Conservation (phyloP, 2,329 filamentous ascomycete genomes). For the Xylaria sp. region DNA sequence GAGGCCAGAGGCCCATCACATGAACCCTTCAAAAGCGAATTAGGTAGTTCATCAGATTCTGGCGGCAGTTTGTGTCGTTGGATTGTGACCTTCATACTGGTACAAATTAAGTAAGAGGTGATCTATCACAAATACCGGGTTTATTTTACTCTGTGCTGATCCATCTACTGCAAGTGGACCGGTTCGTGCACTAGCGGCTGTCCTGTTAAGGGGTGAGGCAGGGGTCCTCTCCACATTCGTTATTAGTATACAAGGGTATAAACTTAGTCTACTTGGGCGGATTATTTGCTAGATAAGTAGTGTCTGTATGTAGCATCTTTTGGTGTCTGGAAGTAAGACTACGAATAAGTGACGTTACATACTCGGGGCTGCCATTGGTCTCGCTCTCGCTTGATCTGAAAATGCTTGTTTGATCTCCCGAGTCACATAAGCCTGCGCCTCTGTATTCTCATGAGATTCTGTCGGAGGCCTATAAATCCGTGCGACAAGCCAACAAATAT, state of each 20-base stretch:
- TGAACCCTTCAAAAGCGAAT: not conserved
- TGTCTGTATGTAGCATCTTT: not conserved
- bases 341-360: not conserved
- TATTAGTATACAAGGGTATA: conserved; percentile 8
- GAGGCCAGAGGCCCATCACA: not conserved
- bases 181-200: conserved; percentile 20
- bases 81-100: not conserved
- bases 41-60: not conserved
- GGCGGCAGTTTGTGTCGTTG: conserved; percentile 8
- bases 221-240: conserved; percentile 30
- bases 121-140: conserved; percentile 19
- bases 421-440: not conserved
- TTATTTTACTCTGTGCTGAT: conserved; percentile 13
- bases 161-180: conserved; percentile 12
- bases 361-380: not conserved
- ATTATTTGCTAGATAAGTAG: not conserved
- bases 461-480: not conserved
- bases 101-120: not conserved
- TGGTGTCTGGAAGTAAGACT: not conserved
- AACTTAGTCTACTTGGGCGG: not conserved
- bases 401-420: not conserved
- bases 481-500: not conserved
- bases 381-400: not conserved
- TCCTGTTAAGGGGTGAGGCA: conserved; percentile 25
- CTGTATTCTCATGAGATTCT: not conserved